Base-by-base conservation (phyloP, 495 filamentous ascomycete species). In the Evernia prunastri region DNA sequence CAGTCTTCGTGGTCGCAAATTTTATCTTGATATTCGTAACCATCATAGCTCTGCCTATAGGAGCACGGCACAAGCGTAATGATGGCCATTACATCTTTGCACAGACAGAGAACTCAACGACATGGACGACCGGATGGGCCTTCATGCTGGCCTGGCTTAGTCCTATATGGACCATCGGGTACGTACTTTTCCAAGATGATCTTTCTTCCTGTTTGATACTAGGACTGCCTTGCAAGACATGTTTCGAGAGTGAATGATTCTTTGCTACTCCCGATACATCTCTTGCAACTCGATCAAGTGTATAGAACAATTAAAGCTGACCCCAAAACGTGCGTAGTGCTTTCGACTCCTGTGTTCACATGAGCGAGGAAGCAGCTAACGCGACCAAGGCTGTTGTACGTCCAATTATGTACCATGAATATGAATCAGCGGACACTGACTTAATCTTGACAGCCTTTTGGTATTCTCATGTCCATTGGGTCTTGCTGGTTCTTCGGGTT, bases 91-190 rank as follows among this genome's bases (percentile, higher is more conserved):
- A 73, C 64, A 80, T 84, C 56, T 84, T 84, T 64, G 70, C 70
- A 2, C 67, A 77, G 39, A 75, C 74, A 10, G 75, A 75, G 29
- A 88, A 89, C 60, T 65, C 82, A 11, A 87, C 84, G 0, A 78
- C 80, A 4, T 88, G 86, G 82, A 81, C 83, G 0, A 75, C 75
- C 0, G 83, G 83, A 5, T 86, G 82, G 83, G 75, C 84, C 0
- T 89, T 87, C 67, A 87, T 89, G 75, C 69, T 89, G 33, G 70
- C 81, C 10, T 88, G 86, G 86, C 74, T 89, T 9, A 78, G 74
- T 18, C 85, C 86, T 0, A 87, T 89, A 58, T 89, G 86, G 86
- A 86, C 84, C 0, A 86, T 88, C 64, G 85, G 84, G 2, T n/a
- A n/a, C n/a, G n/a, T n/a, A n/a, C n/a, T n/a, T n/a, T n/a, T n/a